Conservation (phyloP, 257 asterid species). For the Eucommia ulmoides region DNA sequence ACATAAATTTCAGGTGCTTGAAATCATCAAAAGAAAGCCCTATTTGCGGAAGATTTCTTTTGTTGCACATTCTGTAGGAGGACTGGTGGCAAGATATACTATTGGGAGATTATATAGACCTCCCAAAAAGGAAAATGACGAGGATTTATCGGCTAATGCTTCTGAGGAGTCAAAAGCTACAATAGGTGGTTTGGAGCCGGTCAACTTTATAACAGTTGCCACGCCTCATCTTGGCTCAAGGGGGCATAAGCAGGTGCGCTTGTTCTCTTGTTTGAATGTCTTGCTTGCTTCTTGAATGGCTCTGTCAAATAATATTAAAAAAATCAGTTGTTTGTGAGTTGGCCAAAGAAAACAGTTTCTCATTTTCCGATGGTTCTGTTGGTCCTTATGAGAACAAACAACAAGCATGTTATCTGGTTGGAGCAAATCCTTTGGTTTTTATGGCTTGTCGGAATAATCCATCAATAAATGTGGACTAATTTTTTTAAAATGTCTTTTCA, state of each 20-base stretch:
- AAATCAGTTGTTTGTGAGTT: no score
- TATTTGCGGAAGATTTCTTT: constrained; percentile 69
- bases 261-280: no score
- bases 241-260: constrained; percentile 97
- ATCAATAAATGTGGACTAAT: no score
- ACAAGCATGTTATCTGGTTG: no score
- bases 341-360: no score
- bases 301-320: no score
- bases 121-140: constrained; percentile 29
- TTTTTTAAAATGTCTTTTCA: no score
- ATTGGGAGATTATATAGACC: constrained; percentile 74
- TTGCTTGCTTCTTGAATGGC: no score
- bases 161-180: constrained; percentile 45
- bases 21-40: constrained; percentile 55
- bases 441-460: no score
- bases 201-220: constrained; percentile 84
- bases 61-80: constrained; percentile 97
- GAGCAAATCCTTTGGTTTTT: no score
- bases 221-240: constrained; percentile 99
- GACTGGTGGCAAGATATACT: constrained; percentile 93
- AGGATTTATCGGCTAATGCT: constrained; percentile 24
- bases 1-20: constrained; percentile 52
- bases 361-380: no score
- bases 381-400: no score
- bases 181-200: constrained; percentile 76